Base-by-base conservation (phyloP, 2,329 filamentous ascomycete genomes). In the Gnomoniopsis sp. region DNA sequence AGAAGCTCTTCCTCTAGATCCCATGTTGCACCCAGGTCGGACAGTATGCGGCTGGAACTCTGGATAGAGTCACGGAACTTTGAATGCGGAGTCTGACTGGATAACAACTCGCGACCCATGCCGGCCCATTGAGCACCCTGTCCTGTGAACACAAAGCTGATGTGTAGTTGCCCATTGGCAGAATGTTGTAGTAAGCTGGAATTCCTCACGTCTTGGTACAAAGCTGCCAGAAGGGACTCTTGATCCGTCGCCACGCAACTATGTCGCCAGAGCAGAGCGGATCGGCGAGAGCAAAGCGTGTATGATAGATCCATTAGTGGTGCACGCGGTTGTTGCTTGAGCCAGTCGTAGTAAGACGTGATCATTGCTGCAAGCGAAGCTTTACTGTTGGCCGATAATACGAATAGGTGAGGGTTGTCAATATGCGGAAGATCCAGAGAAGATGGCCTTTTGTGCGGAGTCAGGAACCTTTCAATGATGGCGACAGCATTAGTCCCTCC, bases 241-340 rank as follows among this genome's bases (percentile, higher is more conserved):
- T 3, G 8, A 43, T 58, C 46, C 3, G 46, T 1, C 17, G 62
- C 60, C 3, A 63, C 60, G 22, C 51, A 53, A 26, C 60, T 61
- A 22, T 62, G 60, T 15, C 64, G 53, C 23, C 49, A 63, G 0
- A 59, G 60, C 14, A 63, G 23, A 1, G 36, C 33, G n/a, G 62
- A 50, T 11, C 64, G 63, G 19, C 64, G 52, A 12, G 62, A 56
- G 10, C 46, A 57, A 14, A 66, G 61, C 3, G 61, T 64, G 41
- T 63, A 64, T 8, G 65, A 64, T 6, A 66, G 57, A 38, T 62
- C 52, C 1, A 17, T 46, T n/a, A 66, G n/a, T 2, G 33, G n/a
- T n/a, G n/a, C n/a, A n/a, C n/a, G n/a, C n/a, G n/a, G n/a, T n/a
- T n/a, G n/a, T n/a, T n/a, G n/a, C n/a, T n/a, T 14, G 6, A 55